Percentiles rank a stretch among this genome's conserved stretches.
phyloP scores from a whole-genome alignment of 2,329 filamentous ascomycete genomes.

The Corynespora cassiicola region DNA sequence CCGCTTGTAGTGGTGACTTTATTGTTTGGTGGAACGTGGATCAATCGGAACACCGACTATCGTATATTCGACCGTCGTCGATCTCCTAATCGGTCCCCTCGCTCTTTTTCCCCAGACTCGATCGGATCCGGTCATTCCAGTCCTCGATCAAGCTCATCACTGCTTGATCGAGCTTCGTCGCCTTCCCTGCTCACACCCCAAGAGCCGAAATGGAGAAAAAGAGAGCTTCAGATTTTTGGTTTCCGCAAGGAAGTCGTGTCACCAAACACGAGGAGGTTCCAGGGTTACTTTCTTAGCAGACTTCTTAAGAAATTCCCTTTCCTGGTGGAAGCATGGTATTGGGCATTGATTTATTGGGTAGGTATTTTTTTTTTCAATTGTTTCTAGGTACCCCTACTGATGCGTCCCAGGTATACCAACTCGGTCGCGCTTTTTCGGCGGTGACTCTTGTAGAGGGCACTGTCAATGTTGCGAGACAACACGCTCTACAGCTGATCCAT shows the following conservation, averaged over 20 bases:
- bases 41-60: conserved; percentile 61
- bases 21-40: conserved; percentile 66
- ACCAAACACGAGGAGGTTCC: conserved; percentile 68
- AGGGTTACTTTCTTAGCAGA: conserved; percentile 66
- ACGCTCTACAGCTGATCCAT: conserved; percentile 72
- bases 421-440: conserved; percentile 75
- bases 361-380: conserved; percentile 27
- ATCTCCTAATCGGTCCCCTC: conserved; percentile 27
- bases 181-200: conserved; percentile 50
- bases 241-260: conserved; percentile 59
- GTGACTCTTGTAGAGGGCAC: conserved; percentile 72
- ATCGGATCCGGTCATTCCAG: conserved; percentile 50
- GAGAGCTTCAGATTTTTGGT: conserved; percentile 55
- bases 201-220: conserved; percentile 58
- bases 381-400: not conserved
- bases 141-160: conserved; percentile 42
- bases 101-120: conserved; percentile 47
- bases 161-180: conserved; percentile 41
- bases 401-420: conserved; percentile 69
- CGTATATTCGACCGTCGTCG: conserved; percentile 39
- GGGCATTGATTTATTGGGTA: conserved; percentile 80
- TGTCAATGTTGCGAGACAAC: conserved; percentile 70
- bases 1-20: conserved; percentile 67
- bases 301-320: conserved; percentile 73
- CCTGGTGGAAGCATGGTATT: conserved; percentile 78